Evolutionary conservation across 768 basidiomycete species (phyloP).

Genomic region (Suillus subaureus): DNA sequence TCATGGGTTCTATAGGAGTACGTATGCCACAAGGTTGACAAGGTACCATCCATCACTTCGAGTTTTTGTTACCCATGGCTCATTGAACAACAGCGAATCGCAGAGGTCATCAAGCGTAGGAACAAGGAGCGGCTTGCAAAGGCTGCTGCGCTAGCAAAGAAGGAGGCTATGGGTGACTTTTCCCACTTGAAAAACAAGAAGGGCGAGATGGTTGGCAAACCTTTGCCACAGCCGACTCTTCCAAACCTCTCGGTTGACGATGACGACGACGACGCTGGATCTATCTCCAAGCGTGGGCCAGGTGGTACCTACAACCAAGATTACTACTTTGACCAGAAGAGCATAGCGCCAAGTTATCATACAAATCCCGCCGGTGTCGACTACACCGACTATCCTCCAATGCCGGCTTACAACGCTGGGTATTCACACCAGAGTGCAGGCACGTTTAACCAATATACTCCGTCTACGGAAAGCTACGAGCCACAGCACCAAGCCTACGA

Average conservation of each 20-base stretch:
- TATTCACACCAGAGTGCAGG: constrained; percentile 60
- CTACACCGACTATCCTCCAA: constrained; percentile 59
- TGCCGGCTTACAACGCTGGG: constrained; percentile 74
- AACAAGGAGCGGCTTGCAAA: constrained; percentile 84
- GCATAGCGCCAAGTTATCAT: constrained; percentile 37
- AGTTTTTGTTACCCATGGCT: constrained; percentile 14
- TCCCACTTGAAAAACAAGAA: constrained; percentile 94
- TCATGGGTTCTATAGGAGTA: constrained; percentile 65
- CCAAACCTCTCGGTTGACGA: constrained; percentile 91
- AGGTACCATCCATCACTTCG: constrained; percentile 50
- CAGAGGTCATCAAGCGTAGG: constrained; percentile 89
- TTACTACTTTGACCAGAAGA: constrained; percentile 58
- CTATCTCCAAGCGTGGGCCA: constrained; percentile 57
- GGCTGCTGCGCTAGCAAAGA: constrained; percentile 81
- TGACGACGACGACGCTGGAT: constrained; percentile 62
- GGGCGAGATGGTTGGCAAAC: constrained; percentile 78
- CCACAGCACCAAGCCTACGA: constrained; percentile 53
- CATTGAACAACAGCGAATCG: constrained; percentile 68
- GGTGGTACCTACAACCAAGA: constrained; percentile 58
- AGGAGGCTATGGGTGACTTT: constrained; percentile 89
- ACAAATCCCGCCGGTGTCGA: constrained; percentile 44
- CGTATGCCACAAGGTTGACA: constrained; percentile 98
- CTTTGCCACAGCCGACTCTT: constrained; percentile 91
- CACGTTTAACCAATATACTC: constrained; percentile 57
- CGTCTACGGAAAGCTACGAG: constrained; percentile 56